These are phyloP conservation scores for Penicillium dipodomyicola DNA, from an alignment of 495 filamentous ascomycete genomes.

Conservation along the genomic window DNA sequence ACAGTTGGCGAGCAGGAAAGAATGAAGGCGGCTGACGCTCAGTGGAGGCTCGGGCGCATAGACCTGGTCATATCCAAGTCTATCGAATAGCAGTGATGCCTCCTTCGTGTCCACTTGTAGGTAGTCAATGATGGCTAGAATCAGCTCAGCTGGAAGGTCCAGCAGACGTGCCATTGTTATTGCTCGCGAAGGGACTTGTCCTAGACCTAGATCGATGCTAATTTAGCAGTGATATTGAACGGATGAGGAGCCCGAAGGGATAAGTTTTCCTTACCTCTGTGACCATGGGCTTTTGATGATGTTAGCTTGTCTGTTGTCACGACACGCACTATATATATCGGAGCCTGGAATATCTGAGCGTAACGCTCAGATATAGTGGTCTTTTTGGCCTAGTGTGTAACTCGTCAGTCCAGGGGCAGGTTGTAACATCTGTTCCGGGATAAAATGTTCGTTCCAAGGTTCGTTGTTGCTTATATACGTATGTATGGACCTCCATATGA, in stretches of 20 bases:
- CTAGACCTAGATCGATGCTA: neutral
- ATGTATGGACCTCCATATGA: too few species aligned
- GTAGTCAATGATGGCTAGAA: slow-evolving; percentile 2
- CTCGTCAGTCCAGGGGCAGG: too few species aligned
- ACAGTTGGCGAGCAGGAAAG: neutral
- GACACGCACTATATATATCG: too few species aligned
- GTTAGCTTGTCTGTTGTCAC: too few species aligned
- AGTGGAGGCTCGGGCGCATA: neutral
- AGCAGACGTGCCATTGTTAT: slow-evolving; percentile 2
- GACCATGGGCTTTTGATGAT: too few species aligned
- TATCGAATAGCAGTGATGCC: neutral
- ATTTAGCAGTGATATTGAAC: neutral
- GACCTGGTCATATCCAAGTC: neutral
- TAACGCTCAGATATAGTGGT: too few species aligned
- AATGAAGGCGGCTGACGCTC: neutral
- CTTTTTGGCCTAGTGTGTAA: too few species aligned
- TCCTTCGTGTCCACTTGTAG: slow-evolving; percentile 5
- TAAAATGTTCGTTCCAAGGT: too few species aligned
- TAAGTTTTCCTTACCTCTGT: too few species aligned
- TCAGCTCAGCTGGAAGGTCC: slow-evolving; percentile 4
- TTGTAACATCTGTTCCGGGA: too few species aligned
- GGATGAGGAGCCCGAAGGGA: neutral
- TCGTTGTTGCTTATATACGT: too few species aligned
- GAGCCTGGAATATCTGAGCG: too few species aligned
- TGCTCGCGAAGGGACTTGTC: neutral